Evolutionary conservation across 208 protist species (phyloP), one percentile per base, ranked within the genome.

Genomic region (Leptomonas pyrrhocoris): DNA sequence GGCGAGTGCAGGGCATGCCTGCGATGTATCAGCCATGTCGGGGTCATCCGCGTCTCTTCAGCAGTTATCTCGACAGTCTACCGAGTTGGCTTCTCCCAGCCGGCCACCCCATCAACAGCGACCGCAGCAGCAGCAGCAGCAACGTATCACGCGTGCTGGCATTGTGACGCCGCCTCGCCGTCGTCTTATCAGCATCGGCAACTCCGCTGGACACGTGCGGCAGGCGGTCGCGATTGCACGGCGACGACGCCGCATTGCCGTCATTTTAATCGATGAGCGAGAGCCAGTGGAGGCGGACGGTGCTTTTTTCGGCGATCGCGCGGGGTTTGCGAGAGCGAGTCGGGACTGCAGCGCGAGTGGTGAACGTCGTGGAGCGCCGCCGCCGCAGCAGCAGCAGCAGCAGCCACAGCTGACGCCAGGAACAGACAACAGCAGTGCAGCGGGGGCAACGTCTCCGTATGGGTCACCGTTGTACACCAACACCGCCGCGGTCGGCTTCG

Each of bases 211-310:
- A 18, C 30, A 66, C 27, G n/a, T 60, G 28, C 64, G 71, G 25
- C 63, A 77, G 56, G 71, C 71, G 7, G 63, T 77, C 23, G 73
- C 73, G 6, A 61, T 71, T 27, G 73, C 65, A 11, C 73, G 58
- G 7, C 64, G 65, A 8, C 57, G 58, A 12, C 65, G 63, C 12
- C 73, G 73, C 9, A 34, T 78, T 7, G 73, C 73, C 4, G 48
- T 78, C 21, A 60, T 78, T 18, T 28, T 78, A 18, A 62, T 78
- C 42, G 73, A 78, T 13, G 73, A 78, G 31, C 45, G 73, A 15
- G 65, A 78, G 27, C 8, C 60, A 9, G 27, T 43, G 19, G 25
- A 25, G 12, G 51, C 25, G 2, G 50, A 49, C 6, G 50, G 46
- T 13, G 55, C 25, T 19, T 34, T 13, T 6, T 9, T 2, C 6